Evolutionary conservation across 306 rosid species (phyloP), one percentile per base, ranked within the genome.

Genomic region (Sicyos edulis): DNA sequence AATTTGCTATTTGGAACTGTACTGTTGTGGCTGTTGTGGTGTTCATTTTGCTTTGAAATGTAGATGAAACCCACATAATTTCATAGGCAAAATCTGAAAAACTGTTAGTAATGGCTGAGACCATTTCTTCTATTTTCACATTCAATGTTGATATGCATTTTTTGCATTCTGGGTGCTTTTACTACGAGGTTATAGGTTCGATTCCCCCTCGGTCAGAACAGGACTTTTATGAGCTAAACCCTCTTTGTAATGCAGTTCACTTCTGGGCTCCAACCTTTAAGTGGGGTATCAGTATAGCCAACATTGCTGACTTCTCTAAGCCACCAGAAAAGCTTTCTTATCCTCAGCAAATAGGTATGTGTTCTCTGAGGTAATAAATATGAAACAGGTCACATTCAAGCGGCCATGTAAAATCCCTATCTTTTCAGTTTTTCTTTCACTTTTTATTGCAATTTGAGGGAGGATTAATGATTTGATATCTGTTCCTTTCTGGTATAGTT

Each of bases 251-350:
- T 80, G 80, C 91, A 93, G 97, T 93, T 90, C 97, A 88, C 80
- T 93, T 93, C 68, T 93, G 98, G 98, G 97, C 98, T 70, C 98
- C 98, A 8, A 91, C 98, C 16, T 88, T 93, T 75, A 93, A 93
- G 80, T 93, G 97, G 98, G 92, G 98, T 29, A 88, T 93, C 84
- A 93, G 97, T 82, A 87, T 93, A 56, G 98, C 98, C 71, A 93
- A 93, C 53, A 21, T 90, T 83, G 96, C 90, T 34, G 98, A 93
- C 86, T 90, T 93, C 72, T 14, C 96, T 3, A 93, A 88, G 76
- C 96, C 98, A 42, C 96, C 98, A 0, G 98, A 93, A 73, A 90
- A 87, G 58, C 70, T 93, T 76, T 93, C 98, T 5, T 91, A 90
- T 81, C 98, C 98, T 81, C 98, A 93, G 72, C 97, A 90, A 75